Conservation (phyloP, 805 yeast species). For the Lachancea sp. region DNA sequence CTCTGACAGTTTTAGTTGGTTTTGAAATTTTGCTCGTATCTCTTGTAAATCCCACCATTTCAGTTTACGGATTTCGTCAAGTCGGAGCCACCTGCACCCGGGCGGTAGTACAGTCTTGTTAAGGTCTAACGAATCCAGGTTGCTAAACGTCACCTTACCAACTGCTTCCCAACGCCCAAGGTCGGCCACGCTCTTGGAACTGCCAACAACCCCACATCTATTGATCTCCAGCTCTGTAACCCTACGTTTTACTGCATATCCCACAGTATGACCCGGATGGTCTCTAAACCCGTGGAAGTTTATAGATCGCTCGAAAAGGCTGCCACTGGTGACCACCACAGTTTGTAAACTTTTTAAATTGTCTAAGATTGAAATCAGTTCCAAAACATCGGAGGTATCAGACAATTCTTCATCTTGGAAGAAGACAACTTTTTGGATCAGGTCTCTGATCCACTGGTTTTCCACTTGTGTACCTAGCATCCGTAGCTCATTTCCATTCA, state of each 20-base stretch:
- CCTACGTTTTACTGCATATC: constrained; percentile 20
- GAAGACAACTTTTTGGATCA: background rate
- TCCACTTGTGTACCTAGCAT: background rate
- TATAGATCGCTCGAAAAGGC: constrained; percentile 21
- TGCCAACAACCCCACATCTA: constrained; percentile 13
- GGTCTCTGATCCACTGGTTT: background rate
- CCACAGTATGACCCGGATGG: constrained; percentile 26
- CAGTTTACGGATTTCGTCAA: constrained; percentile 13
- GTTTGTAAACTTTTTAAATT: constrained; percentile 19
- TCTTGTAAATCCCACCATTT: constrained; percentile 27
- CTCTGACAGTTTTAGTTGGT: background rate
- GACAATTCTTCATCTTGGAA: constrained; percentile 6
- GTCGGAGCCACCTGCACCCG: constrained; percentile 16
- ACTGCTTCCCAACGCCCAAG: constrained; percentile 29
- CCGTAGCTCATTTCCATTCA: background rate
- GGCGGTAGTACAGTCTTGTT: constrained; percentile 23
- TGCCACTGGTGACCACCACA: constrained; percentile 18
- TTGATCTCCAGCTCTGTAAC: constrained; percentile 15
- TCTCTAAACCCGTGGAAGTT: constrained; percentile 30
- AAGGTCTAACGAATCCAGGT: constrained; percentile 20
- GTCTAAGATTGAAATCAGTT: constrained; percentile 16
- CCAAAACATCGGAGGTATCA: constrained; percentile 3
- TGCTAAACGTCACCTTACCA: constrained; percentile 13
- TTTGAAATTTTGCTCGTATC: background rate
- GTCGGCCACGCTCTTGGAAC: constrained; percentile 18